Conservation (phyloP, 2,329 filamentous ascomycete species). For the Incumbomyces delicatus region DNA sequence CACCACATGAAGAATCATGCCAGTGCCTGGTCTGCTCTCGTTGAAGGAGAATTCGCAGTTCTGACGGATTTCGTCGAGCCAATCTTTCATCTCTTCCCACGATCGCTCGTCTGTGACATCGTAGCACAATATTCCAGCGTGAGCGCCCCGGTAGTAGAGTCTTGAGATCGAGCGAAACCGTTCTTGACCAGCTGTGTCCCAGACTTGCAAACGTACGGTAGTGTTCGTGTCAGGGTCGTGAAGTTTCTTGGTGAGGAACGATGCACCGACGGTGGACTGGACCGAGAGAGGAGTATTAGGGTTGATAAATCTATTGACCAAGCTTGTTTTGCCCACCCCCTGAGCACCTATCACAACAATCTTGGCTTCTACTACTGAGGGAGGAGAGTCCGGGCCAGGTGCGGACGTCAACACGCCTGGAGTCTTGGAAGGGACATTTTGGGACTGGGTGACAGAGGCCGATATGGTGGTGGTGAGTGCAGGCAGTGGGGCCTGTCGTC, state of each 20-base stretch:
- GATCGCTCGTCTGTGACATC: conserved; percentile 79
- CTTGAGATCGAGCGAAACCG: conserved; percentile 89
- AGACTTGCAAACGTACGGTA: conserved; percentile 83
- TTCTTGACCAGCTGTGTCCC: conserved; percentile 94
- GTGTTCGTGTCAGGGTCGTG: conserved; percentile 78
- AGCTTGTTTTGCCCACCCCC: conserved; percentile 44
- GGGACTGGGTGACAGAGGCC: conserved; percentile 5
- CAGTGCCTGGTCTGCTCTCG: conserved; percentile 31
- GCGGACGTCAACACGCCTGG: not conserved
- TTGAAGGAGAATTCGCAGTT: conserved; percentile 49
- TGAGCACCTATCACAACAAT: conserved; percentile 44
- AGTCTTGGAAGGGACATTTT: not conserved
- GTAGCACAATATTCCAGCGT: conserved; percentile 89
- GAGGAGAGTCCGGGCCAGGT: conserved; percentile 8
- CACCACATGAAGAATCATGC: conserved; percentile 86
- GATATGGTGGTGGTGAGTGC: conserved; percentile 8
- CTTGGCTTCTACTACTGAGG: conserved; percentile 35
- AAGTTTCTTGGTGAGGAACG: conserved; percentile 69
- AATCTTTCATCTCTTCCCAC: conserved; percentile 85
- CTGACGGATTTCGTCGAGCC: conserved; percentile 73
- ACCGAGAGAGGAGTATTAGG: conserved; percentile 32
- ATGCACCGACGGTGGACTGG: conserved; percentile 64
- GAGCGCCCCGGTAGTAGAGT: conserved; percentile 91
- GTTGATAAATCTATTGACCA: conserved; percentile 41
- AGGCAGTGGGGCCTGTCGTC: conserved; percentile 4